Evolutionary conservation across 306 rosid species (phyloP).

Genomic region (Dryas drummondii): DNA sequence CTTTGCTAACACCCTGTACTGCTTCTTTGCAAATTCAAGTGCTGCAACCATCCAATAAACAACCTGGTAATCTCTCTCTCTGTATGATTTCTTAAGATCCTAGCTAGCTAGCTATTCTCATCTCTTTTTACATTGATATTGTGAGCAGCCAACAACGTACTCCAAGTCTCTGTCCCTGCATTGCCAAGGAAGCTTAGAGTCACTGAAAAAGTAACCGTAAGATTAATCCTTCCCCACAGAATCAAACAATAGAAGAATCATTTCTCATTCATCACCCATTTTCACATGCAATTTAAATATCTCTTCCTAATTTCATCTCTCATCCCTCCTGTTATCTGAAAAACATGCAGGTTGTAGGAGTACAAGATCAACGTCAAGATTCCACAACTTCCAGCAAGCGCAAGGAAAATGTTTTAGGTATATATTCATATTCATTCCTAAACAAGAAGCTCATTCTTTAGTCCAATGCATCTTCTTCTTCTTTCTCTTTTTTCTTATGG

Average conservation of each 20-base stretch:
- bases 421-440: conserved; percentile 12
- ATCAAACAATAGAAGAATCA: not conserved
- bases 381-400: conserved; percentile 27
- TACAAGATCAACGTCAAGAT: conserved; percentile 18
- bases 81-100: not conserved
- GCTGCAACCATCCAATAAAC: conserved; percentile 26
- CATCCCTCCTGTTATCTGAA: not conserved
- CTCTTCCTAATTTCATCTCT: not conserved
- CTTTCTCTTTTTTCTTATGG: not conserved
- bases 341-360: conserved; percentile 35
- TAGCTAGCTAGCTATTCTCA: not conserved
- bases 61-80: conserved; percentile 35
- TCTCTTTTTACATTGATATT: not conserved
- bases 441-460: no score
- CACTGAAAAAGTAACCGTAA: conserved; percentile 38
- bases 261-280: not conserved
- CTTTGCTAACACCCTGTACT: conserved; percentile 37
- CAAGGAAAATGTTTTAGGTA: conserved; percentile 24
- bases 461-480: not conserved
- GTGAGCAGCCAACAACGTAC: conserved; percentile 25
- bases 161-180: conserved; percentile 35
- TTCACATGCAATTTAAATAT: not conserved
- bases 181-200: conserved; percentile 58
- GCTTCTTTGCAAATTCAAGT: conserved; percentile 41
- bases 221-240: not conserved